Evolutionary conservation across 1,284 basidiomycete species (phyloP).

Genomic region (Cutaneotrichosporon sp.): DNA sequence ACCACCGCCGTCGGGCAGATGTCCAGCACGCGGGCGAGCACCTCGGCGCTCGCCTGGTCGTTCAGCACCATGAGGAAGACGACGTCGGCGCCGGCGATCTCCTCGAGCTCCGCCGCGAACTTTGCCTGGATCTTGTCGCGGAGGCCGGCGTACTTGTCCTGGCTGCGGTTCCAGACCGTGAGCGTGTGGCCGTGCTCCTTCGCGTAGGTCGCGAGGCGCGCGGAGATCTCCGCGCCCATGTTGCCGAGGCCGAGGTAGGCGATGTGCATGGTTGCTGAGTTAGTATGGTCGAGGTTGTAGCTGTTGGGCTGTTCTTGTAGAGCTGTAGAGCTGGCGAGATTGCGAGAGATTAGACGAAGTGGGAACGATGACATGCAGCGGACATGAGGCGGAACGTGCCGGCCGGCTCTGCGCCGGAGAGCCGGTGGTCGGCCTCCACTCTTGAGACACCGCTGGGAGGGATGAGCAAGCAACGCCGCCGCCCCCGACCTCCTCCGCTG

Average conservation of each 20-base stretch:
- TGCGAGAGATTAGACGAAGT: no score
- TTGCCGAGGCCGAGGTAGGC: conserved; percentile 43
- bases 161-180: conserved; percentile 39
- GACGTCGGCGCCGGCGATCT: conserved; percentile 29
- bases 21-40: conserved; percentile 17
- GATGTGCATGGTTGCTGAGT: conserved; percentile 12
- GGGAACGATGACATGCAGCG: background rate
- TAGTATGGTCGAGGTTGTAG: no score
- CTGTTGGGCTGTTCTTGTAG: no score
- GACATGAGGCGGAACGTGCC: no score
- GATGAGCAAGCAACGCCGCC: background rate
- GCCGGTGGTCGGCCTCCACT: background rate
- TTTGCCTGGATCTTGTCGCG: conserved; percentile 16
- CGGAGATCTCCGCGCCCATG: conserved; percentile 38
- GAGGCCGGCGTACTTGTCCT: conserved; percentile 34
- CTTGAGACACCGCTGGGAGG: background rate
- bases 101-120: conserved; percentile 23
- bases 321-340: no score
- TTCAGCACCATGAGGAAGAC: conserved; percentile 38
- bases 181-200: conserved; percentile 19
- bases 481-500: background rate
- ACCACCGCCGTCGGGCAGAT: conserved; percentile 29
- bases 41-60: conserved; percentile 35
- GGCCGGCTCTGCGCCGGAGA: no score
- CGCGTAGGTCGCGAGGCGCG: conserved; percentile 34